phyloP scores from a whole-genome alignment of 192 early-diverging fungal species.

The Piromyces finnis region DNA sequence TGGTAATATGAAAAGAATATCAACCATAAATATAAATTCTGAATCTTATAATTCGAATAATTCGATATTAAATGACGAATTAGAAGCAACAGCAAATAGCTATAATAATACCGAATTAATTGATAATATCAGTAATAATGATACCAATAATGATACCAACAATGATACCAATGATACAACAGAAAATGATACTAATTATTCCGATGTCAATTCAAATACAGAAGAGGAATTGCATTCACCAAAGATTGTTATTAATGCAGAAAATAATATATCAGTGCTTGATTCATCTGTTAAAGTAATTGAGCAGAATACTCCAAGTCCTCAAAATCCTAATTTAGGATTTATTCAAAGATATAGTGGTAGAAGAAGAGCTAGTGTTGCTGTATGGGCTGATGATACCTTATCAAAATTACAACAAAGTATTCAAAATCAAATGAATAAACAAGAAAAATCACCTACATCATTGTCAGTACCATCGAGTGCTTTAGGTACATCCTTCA shows the following conservation, averaged over 20 bases:
- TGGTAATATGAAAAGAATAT: neutral
- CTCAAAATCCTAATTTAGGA: neutral
- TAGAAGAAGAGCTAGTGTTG: constrained; percentile 45
- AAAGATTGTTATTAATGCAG: neutral
- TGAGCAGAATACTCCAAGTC: neutral
- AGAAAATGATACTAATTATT: no score
- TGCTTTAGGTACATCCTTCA: constrained; percentile 2
- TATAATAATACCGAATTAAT: neutral
- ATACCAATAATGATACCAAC: neutral
- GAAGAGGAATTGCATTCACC: neutral
- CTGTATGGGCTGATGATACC: constrained; percentile 58
- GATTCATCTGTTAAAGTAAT: neutral
- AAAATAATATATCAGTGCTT: neutral
- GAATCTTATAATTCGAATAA: neutral
- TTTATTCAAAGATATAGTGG: neutral
- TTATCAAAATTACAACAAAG: constrained; percentile 44
- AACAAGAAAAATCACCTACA: neutral
- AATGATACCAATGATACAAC: neutral
- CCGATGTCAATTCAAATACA: neutral
- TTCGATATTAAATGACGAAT: neutral
- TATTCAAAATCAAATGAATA: constrained; percentile 2
- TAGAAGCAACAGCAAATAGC: neutral
- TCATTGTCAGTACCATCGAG: neutral
- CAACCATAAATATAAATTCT: neutral
- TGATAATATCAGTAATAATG: neutral